Evolutionary conservation across 176 grass and related monocot species (phyloP).

Genomic region (Triticum urartu): DNA sequence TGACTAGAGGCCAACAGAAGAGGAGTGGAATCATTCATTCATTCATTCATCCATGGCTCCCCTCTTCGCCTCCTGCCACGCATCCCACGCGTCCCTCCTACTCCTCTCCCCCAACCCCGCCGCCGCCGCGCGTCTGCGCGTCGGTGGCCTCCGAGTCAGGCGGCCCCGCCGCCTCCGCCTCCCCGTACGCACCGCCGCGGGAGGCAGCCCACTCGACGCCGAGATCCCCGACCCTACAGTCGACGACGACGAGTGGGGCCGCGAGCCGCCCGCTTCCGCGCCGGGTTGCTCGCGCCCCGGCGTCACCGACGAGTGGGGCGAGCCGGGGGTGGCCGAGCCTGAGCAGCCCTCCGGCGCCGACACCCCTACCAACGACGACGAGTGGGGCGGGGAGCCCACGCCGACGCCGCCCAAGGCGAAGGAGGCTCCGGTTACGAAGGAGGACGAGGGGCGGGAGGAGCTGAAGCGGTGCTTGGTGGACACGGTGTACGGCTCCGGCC

Average conservation of each 20-base stretch:
- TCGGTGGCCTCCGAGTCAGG: not conserved
- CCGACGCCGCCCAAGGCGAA: not conserved
- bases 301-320: conserved; percentile 75
- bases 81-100: conserved; percentile 28
- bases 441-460: conserved; percentile 41
- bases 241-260: conserved; percentile 80
- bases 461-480: conserved; percentile 90
- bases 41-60: conserved; percentile 47
- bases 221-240: conserved; percentile 41
- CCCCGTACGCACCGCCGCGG: not conserved
- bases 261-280: conserved; percentile 13
- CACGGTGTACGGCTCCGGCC: conserved; percentile 66
- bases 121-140: not conserved
- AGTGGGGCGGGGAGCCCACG: conserved; percentile 43
- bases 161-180: not conserved
- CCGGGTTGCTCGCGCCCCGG: conserved; percentile 12
- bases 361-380: conserved; percentile 61
- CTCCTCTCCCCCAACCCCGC: conserved; percentile 22
- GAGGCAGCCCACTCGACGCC: not conserved
- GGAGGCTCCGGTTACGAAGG: not conserved
- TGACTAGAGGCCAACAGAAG: not conserved
- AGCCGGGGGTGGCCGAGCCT: conserved; percentile 44
- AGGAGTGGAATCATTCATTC: conserved; percentile 1
- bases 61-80: conserved; percentile 41
- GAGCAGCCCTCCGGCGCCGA: conserved; percentile 54